phyloP scores from a whole-genome alignment of 305 asterid species.

The Rubia balearica region DNA sequence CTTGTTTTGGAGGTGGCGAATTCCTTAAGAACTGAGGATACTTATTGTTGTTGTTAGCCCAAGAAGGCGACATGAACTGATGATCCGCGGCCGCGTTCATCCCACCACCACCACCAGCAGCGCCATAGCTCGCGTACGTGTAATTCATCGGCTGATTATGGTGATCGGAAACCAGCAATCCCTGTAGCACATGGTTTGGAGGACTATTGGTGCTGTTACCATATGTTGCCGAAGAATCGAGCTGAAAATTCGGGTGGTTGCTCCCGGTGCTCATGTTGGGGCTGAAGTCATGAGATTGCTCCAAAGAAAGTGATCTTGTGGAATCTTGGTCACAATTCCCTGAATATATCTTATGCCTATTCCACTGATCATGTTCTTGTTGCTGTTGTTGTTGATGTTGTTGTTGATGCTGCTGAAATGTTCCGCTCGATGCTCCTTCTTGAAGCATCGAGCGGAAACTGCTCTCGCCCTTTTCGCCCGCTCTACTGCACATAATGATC shows the following conservation, averaged over 20 bases:
- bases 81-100: neutral
- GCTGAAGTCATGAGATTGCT: conserved; percentile 35
- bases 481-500: conserved; percentile 17
- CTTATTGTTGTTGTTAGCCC: conserved; percentile 31
- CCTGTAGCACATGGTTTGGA: conserved; percentile 20
- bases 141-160: conserved; percentile 33
- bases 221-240: conserved; percentile 48
- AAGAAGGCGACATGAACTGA: conserved; percentile 32
- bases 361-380: conserved; percentile 17
- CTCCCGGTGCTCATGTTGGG: conserved; percentile 42
- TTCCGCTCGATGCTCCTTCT: conserved; percentile 37
- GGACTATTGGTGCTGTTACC: neutral
- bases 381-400: neutral
- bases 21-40: conserved; percentile 47
- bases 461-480: conserved; percentile 49
- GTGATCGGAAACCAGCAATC: conserved; percentile 40
- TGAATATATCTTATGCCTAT: conserved; percentile 50
- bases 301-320: conserved; percentile 43
- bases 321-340: conserved; percentile 37
- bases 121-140: conserved; percentile 19
- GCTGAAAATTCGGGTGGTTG: conserved; percentile 36
- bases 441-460: conserved; percentile 61
- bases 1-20: conserved; percentile 44
- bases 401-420: conserved; percentile 43
- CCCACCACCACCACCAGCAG: neutral